Percentiles rank a stretch among this genome's conserved stretches.
Evolutionary conservation across 352 stramenopile species (phyloP).

Genomic region (Pythium aristosporum): DNA sequence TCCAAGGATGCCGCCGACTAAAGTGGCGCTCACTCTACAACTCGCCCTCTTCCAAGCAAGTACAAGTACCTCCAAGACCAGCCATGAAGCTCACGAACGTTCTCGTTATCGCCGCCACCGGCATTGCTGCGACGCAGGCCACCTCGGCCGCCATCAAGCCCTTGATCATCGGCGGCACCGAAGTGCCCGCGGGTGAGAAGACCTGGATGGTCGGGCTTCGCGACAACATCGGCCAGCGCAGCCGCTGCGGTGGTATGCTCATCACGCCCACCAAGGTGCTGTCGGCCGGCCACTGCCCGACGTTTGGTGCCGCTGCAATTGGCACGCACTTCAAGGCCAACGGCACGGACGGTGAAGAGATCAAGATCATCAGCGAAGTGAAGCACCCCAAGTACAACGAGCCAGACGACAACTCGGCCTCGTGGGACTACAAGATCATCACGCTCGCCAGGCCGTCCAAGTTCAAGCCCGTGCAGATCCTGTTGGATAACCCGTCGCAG

Average conservation of each 20-base stretch:
- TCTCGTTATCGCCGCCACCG: slow-evolving; percentile 7
- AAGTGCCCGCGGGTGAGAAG: slow-evolving; percentile 21
- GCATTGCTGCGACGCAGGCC: slow-evolving; percentile 4
- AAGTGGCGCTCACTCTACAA: too few species aligned
- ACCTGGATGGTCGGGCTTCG: slow-evolving; percentile 21
- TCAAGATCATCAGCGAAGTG: slow-evolving; percentile 18
- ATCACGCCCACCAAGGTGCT: slow-evolving; percentile 29
- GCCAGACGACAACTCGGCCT: not conserved
- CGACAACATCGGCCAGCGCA: not conserved
- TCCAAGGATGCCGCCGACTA: too few species aligned
- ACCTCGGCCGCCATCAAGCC: slow-evolving; percentile 9
- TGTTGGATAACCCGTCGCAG: slow-evolving; percentile 8
- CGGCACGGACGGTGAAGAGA: slow-evolving; percentile 23
- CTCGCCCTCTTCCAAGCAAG: too few species aligned
- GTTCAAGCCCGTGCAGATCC: slow-evolving; percentile 6
- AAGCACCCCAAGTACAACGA: slow-evolving; percentile 20
- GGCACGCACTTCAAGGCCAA: slow-evolving; percentile 27
- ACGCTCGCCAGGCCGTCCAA: slow-evolving; percentile 11
- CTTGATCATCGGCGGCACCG: slow-evolving; percentile 15
- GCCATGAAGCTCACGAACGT: slow-evolving; percentile 11
- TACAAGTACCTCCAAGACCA: too few species aligned
- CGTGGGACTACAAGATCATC: slow-evolving; percentile 26
- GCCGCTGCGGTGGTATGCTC: slow-evolving; percentile 27
- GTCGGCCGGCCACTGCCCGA: slow-evolving; percentile 25
- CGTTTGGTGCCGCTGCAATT: slow-evolving; percentile 8